phyloP scores from a whole-genome alignment of 2,329 filamentous ascomycete genomes.

The Bipolaris gigantea region DNA sequence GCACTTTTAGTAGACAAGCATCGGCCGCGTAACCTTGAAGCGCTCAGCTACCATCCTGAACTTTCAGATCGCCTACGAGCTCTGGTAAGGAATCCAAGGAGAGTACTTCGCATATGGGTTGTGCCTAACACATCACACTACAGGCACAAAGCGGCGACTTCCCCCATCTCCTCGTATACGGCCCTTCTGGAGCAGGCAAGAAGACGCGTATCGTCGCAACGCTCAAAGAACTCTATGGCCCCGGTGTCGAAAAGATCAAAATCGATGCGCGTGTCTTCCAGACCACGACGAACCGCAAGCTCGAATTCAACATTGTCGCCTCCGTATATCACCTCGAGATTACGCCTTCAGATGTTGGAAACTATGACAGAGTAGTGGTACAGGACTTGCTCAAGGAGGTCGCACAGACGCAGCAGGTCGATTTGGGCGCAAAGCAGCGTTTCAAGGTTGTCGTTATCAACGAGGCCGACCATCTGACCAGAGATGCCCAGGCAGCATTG shows the following conservation, averaged over 20 bases:
- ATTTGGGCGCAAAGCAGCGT: conserved; percentile 81
- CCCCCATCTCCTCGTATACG: conserved; percentile 95
- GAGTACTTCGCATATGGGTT: conserved; percentile 1
- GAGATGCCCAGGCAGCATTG: conserved; percentile 93
- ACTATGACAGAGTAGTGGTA: conserved; percentile 92
- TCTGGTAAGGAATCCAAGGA: conserved; percentile 61
- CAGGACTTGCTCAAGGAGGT: conserved; percentile 97
- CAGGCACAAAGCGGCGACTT: conserved; percentile 97
- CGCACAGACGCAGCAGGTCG: conserved; percentile 98
- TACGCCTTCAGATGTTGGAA: conserved; percentile 94
- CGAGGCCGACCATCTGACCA: conserved; percentile 89
- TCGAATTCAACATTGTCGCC: conserved; percentile 98
- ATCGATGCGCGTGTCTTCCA: conserved; percentile 97
- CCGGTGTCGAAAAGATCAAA: conserved; percentile 99
- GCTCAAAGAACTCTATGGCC: conserved; percentile 89
- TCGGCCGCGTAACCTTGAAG: conserved; percentile 72
- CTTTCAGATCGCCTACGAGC: conserved; percentile 85
- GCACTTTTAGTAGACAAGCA: conserved; percentile 67
- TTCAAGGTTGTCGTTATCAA: conserved; percentile 99
- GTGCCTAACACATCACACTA: conserved; percentile 10
- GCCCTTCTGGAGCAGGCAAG: conserved; percentile 93
- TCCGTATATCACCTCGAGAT: conserved; percentile 98
- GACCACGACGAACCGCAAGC: conserved; percentile 91
- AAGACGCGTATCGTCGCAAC: conserved; percentile 97
- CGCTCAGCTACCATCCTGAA: conserved; percentile 83